Conservation (phyloP, 805 yeast species). For the Ogataea angusta region DNA sequence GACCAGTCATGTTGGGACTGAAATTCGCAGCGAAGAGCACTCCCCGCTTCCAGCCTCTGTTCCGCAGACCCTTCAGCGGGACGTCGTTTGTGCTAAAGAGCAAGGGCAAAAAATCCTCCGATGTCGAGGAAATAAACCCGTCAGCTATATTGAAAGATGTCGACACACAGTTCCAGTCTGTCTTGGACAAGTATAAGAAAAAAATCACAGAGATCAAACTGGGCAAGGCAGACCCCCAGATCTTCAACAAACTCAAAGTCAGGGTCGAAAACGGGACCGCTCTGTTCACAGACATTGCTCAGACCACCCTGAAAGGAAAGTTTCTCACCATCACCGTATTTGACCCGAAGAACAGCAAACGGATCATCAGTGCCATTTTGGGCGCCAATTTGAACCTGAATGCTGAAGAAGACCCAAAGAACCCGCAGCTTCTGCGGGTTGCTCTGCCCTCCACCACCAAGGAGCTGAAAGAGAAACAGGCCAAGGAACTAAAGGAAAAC, state of each 20-base stretch:
- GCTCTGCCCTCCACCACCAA: constrained; percentile 73
- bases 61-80: not conserved
- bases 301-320: constrained; percentile 67
- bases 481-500: constrained; percentile 60
- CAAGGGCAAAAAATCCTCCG: constrained; percentile 12
- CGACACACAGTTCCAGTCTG: constrained; percentile 41
- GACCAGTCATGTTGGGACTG: constrained; percentile 7
- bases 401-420: constrained; percentile 72
- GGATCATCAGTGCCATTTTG: constrained; percentile 66
- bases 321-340: constrained; percentile 76
- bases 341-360: constrained; percentile 72
- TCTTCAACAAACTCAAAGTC: constrained; percentile 60
- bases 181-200: constrained; percentile 52
- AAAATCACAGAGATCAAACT: constrained; percentile 60
- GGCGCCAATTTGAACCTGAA: constrained; percentile 69
- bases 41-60: not conserved
- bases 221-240: constrained; percentile 65
- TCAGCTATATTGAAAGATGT: constrained; percentile 36
- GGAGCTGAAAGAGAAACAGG: constrained; percentile 54
- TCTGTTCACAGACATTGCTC: constrained; percentile 61
- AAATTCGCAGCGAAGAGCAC: not conserved
- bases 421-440: constrained; percentile 69
- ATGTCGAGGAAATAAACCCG: constrained; percentile 23
- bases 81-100: constrained; percentile 6
- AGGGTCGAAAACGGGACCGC: constrained; percentile 44